These are phyloP conservation scores for Larix sibirica DNA, from an alignment of 83 land plant species.

Conservation along the genomic window DNA sequence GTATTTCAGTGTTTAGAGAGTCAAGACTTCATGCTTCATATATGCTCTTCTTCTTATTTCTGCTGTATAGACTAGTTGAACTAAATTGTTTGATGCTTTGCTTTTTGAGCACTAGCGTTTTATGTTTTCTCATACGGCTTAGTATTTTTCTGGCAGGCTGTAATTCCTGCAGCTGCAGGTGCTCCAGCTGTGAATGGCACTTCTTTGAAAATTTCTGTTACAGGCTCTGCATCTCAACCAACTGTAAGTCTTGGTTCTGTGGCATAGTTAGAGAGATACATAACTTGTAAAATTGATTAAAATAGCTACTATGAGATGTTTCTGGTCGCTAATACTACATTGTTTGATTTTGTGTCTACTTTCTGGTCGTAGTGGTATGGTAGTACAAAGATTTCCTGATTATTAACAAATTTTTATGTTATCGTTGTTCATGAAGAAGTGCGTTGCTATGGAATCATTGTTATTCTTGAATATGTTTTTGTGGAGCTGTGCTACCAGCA, in stretches of 20 bases:
- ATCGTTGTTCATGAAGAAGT: background rate
- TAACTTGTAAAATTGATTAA: background rate
- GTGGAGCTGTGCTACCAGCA: background rate
- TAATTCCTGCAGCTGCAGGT: slow-evolving; percentile 25
- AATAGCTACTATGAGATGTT: background rate
- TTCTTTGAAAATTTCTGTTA: slow-evolving; percentile 24
- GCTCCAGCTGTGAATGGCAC: slow-evolving; percentile 27
- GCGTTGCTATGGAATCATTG: background rate
- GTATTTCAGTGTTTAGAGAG: background rate
- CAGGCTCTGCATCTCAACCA: slow-evolving; percentile 17
- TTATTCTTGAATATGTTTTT: background rate
- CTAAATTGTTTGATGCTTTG: background rate
- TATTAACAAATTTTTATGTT: too few relatives aligned
- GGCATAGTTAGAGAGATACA: background rate
- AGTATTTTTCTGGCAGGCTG: slow-evolving; percentile 21
- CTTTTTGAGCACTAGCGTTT: background rate
- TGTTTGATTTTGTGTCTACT: too few relatives aligned
- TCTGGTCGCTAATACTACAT: background rate
- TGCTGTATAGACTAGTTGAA: background rate
- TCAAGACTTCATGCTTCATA: background rate
- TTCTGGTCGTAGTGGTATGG: too few relatives aligned
- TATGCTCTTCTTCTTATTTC: background rate
- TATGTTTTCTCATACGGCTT: background rate
- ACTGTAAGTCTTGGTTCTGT: slow-evolving; percentile 24
- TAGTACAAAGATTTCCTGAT: too few relatives aligned